Conservation (phyloP, 495 filamentous ascomycete genomes). For the Penicillium robsamsonii region DNA sequence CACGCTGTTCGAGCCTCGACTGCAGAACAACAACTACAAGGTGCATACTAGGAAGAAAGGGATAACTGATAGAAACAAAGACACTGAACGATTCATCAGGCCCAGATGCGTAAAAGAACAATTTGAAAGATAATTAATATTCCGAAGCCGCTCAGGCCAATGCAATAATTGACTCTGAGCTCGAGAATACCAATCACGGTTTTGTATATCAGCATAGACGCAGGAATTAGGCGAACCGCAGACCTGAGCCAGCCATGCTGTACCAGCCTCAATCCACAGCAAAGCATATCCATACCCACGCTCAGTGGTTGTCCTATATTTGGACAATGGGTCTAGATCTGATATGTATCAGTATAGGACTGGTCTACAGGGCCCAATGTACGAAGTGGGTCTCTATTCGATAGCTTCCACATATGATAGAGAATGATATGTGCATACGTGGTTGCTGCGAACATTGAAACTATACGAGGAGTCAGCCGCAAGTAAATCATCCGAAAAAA, state of each 20-base stretch:
- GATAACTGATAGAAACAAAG: conserved; percentile 9
- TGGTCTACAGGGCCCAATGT: too few relatives aligned
- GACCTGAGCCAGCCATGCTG: conserved; percentile 7
- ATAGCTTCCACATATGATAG: too few relatives aligned
- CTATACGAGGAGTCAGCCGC: background rate
- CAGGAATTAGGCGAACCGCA: conserved; percentile 13
- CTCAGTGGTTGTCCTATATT: conserved; percentile 9
- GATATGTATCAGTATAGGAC: too few relatives aligned
- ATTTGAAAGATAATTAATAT: conserved; percentile 14
- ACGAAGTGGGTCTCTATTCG: too few relatives aligned
- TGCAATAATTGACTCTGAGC: conserved; percentile 9
- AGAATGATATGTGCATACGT: too few relatives aligned
- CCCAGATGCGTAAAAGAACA: conserved; percentile 7
- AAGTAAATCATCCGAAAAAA: conserved; percentile 12
- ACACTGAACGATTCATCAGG: conserved; percentile 7
- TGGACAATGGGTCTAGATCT: conserved; percentile 4
- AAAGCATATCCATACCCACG: conserved; percentile 6
- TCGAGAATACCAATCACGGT: conserved; percentile 9
- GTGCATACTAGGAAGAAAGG: conserved; percentile 12
- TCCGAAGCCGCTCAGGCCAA: conserved; percentile 3
- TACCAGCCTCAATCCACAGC: conserved; percentile 15
- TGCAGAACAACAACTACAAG: conserved; percentile 6
- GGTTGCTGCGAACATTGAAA: too few relatives aligned
- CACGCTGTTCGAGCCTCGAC: conserved; percentile 14
- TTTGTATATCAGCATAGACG: conserved; percentile 13